Conservation (phyloP, 208 protist genomes). For the Naegleria fowleri region DNA sequence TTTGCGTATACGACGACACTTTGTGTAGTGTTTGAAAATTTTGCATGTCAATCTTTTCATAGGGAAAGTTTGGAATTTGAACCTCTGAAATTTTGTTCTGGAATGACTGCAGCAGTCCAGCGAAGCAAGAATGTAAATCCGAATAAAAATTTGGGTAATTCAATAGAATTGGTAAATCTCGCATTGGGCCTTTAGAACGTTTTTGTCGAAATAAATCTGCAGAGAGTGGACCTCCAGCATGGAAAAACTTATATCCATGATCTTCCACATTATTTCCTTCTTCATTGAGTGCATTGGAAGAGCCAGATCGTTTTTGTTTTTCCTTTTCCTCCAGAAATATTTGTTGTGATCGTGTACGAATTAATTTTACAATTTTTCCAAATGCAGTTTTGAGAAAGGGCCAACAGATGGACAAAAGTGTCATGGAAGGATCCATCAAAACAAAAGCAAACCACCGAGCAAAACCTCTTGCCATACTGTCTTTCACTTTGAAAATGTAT, state of each 20-base stretch:
- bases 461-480: slow-evolving; percentile 9
- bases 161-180: not conserved
- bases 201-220: slow-evolving; percentile 3
- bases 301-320: not conserved
- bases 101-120: not conserved
- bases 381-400: not conserved
- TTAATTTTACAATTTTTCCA: not conserved
- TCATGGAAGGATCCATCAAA: not conserved
- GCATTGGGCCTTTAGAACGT: not conserved
- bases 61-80: not conserved
- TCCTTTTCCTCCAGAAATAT: not conserved
- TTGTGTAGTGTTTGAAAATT: not conserved
- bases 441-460: slow-evolving; percentile 1
- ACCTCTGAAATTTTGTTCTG: not conserved
- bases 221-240: not conserved
- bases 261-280: not conserved
- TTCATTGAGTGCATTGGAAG: not conserved
- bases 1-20: not conserved
- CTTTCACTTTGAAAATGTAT: slow-evolving; percentile 16
- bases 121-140: not conserved
- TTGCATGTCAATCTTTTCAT: not conserved
- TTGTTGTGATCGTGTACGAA: not conserved
- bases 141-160: not conserved
- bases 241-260: not conserved
- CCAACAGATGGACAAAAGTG: not conserved